A percentile compares a stretch with the other conserved stretches of the same genome.
These are phyloP conservation scores for Phytophthora cryptogea DNA, from an alignment of 352 stramenopile species.

Conservation along the genomic window DNA sequence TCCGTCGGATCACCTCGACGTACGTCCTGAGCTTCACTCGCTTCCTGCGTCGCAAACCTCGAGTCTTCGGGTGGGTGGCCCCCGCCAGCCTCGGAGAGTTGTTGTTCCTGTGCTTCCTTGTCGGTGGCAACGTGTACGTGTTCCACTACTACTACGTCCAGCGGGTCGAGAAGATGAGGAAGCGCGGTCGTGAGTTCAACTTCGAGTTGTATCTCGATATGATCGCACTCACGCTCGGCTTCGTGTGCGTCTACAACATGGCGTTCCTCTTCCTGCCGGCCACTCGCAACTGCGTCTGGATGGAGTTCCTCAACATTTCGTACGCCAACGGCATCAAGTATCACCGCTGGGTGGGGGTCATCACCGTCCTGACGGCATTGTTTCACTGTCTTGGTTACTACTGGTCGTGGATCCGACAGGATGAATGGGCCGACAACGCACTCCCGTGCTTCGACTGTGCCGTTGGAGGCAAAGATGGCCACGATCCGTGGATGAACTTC, in stretches of 20 bases:
- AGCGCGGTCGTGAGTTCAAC: constrained; percentile 3
- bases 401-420: constrained; percentile 31
- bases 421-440: constrained; percentile 24
- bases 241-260: constrained; percentile 54
- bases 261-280: constrained; percentile 50
- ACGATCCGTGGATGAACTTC: constrained; percentile 53
- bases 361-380: constrained; percentile 39
- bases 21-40: constrained; percentile 29
- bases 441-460: constrained; percentile 54
- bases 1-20: constrained; percentile 35
- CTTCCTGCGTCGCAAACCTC: constrained; percentile 48
- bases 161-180: constrained; percentile 9
- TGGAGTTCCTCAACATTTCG: constrained; percentile 63
- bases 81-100: constrained; percentile 41
- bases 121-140: constrained; percentile 38
- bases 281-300: constrained; percentile 55
- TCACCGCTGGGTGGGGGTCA: constrained; percentile 51
- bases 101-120: constrained; percentile 26
- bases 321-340: constrained; percentile 61
- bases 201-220: constrained; percentile 35
- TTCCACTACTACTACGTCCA: constrained; percentile 27
- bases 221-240: constrained; percentile 38
- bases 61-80: constrained; percentile 27
- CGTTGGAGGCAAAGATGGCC: constrained; percentile 22
- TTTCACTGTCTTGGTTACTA: constrained; percentile 41